Evolutionary conservation across 1,284 basidiomycete genomes (phyloP), one percentile per base, ranked within the genome.

Genomic region (Marasmius sp.): DNA sequence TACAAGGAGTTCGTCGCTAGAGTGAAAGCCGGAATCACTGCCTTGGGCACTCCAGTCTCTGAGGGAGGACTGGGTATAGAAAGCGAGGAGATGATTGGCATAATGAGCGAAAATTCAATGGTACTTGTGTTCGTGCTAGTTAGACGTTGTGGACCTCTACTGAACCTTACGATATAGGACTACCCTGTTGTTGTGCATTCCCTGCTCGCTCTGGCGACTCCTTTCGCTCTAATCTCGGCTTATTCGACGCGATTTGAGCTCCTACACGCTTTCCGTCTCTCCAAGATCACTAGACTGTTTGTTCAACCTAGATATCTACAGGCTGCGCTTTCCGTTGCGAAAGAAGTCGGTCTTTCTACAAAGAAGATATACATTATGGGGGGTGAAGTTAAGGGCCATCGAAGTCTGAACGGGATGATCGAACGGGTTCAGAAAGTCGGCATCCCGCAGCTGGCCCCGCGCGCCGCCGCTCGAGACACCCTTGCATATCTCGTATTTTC

Each of bases 401-500:
- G 57, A 49, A 61, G 62, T 22, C 22, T 64, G n/a, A 48, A 34
- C 18, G 57, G 56, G 1, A 61, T 64, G 62, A 58, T 61, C 6
- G 59, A 61, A 3, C 79, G 83, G 52, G 79, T 77, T 20, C 72
- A 70, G 53, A 67, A 61, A 16, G 77, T 75, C 34, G 74, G 75
- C 0, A 66, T 82, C 2, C 77, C 82, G 6, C 70, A 75, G 2
- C 67, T 84, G 1, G 73, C 75, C 1, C 72, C 84, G 16, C 79
- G 77, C 43, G 77, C 79, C 0, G 88, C 83, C 0, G 76, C 69
- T 37, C 79, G 76, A 39, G 74, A 87, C 65, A 89, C 88, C 0
- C 74, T 91, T 1, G 90, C 88, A 0, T 91, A 92, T 71, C 74
- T 93, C 1, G 73, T 89, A 0, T 91, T 91, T 68, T 92, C 90